A percentile compares a stretch with the other conserved stretches of the same genome.
Evolutionary conservation across 768 basidiomycete species (phyloP).

Genomic region (Paxillus involutus): DNA sequence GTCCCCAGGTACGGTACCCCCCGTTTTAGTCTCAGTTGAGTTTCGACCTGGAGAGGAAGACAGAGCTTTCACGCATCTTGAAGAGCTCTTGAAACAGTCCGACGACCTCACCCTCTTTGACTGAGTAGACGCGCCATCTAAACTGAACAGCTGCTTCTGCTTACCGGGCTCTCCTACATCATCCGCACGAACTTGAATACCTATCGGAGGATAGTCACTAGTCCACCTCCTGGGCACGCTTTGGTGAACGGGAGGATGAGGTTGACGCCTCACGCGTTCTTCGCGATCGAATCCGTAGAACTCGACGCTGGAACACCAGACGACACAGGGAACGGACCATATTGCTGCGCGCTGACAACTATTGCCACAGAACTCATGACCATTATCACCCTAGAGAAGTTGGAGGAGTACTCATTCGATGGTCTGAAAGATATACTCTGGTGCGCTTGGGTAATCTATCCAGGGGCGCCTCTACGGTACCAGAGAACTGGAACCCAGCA

Average conservation of each 20-base stretch:
- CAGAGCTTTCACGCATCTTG: constrained; percentile 4
- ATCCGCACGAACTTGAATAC: neutral
- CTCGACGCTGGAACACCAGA: no score
- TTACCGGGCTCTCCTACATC: no score
- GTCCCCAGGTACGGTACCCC: no score
- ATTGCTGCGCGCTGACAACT: no score
- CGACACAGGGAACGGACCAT: no score
- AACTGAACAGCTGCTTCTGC: constrained; percentile 5
- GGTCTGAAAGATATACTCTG: neutral
- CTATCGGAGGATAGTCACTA: neutral
- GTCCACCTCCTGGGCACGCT: neutral
- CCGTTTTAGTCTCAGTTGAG: no score
- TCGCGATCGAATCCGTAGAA: no score
- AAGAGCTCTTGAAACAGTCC: constrained; percentile 4
- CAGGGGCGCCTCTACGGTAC: no score
- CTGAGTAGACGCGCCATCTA: constrained; percentile 4
- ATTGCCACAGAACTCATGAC: neutral
- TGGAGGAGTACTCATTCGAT: neutral
- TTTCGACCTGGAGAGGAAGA: constrained; percentile 1
- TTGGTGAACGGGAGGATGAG: neutral
- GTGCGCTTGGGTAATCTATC: no score
- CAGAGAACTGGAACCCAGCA: no score
- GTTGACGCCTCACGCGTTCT: no score
- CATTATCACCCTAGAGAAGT: neutral
- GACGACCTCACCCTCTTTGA: constrained; percentile 5